Percentiles rank a stretch among this genome's conserved stretches.
Conservation (phyloP, 179 eudicot species). For the Heliamphora ciliata region DNA sequence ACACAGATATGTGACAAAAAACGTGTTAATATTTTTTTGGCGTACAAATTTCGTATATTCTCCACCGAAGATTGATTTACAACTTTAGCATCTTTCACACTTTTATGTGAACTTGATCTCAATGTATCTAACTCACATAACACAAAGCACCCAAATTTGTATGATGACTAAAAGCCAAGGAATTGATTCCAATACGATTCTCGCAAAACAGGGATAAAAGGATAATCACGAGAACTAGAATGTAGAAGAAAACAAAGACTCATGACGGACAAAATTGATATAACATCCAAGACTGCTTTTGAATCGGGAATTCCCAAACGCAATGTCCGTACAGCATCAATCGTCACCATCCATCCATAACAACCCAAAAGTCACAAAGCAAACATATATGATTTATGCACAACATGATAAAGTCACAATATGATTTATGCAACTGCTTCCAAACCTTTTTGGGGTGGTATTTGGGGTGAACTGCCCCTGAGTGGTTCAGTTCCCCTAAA, state of each 20-base stretch:
- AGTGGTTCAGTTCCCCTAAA: too few relatives aligned
- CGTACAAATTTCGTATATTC: background rate
- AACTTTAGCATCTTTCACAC: conserved; percentile 10
- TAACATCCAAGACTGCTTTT: background rate
- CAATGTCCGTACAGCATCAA: too few relatives aligned
- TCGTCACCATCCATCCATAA: background rate
- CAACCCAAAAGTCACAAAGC: background rate
- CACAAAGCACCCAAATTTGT: background rate
- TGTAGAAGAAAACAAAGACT: background rate
- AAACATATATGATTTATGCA: background rate
- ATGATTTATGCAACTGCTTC: background rate
- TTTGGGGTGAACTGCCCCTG: too few relatives aligned
- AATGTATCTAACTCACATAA: conserved; percentile 15
- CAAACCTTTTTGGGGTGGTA: background rate
- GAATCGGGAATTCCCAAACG: background rate
- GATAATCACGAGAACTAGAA: background rate
- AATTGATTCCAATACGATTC: background rate
- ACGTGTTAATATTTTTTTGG: too few relatives aligned
- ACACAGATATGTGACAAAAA: too few relatives aligned
- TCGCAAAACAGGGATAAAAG: background rate
- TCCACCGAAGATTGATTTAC: conserved; percentile 8
- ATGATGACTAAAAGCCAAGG: background rate
- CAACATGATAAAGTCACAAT: too few relatives aligned
- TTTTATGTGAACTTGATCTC: background rate
- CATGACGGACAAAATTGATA: background rate